Base-by-base conservation (phyloP, 192 early-diverging fungal species). In the Diversispora epigaea region DNA sequence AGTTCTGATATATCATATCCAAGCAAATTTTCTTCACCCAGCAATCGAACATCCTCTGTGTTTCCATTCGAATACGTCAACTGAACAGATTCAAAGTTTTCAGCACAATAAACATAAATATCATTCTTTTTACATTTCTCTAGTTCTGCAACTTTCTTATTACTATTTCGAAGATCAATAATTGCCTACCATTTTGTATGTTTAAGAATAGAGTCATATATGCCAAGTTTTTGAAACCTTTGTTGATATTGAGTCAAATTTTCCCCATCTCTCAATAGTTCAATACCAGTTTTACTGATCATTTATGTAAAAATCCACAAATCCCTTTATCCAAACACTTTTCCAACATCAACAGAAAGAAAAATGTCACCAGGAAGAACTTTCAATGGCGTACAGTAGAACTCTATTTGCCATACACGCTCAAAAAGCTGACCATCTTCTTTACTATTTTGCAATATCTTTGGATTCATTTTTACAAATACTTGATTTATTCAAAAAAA, bases 391-490 rank as follows among this genome's bases (percentile, higher is more conserved):
- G 76, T 50, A 22, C 50, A 54, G 68, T 81, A 81, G 15, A 80
- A 81, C 52, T 79, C 75, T 68, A 81, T 81, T 58, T 81, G 68
- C 75, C 67, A 81, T 25, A 60, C 68, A 55, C 75, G 49, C 55
- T 82, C 75, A 60, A 81, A 45, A 45, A 80, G 70, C 8, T 58
- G 19, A 47, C 3, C 14, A 63, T 74, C 43, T 50, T 40, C 55
- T 44, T 17, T 39, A 39, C 25, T 46, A 39, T 75, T 61, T 41
- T 75, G 60, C 19, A 75, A 75, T 32, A 62, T 22, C 14, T 57
- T 71, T 0, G 54, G 39, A 32, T 71, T 44, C 32, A 71, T 71
- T 57, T 71, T 71, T 71, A 54, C 10, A 17, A 71, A 71, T 4
- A 71, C 69, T 15, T n/a, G n/a, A n/a, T n/a, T n/a, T n/a, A n/a